These are phyloP conservation scores for Fusarium robinianum DNA, from an alignment of 2,329 filamentous ascomycete genomes.

Conservation along the genomic window DNA sequence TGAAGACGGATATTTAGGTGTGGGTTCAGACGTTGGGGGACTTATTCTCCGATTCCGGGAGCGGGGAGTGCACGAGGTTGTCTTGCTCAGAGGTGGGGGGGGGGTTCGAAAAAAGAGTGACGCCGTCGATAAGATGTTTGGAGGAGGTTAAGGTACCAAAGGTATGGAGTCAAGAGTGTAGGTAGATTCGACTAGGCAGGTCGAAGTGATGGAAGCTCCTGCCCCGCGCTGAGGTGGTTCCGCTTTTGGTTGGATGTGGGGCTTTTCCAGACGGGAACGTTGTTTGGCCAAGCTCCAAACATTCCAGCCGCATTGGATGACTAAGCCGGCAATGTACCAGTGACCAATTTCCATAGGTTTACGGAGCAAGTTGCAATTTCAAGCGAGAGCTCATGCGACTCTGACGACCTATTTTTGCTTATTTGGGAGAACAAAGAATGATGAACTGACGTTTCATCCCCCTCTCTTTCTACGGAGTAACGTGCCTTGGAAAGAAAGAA, in stretches of 20 bases:
- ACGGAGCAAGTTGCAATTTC: no score
- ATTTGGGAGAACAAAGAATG: conserved; percentile 8
- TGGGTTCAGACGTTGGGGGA: no score
- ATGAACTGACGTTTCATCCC: conserved; percentile 14
- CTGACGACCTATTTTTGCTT: no score
- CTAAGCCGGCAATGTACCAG: conserved; percentile 11
- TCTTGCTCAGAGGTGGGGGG: background rate
- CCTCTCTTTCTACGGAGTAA: background rate
- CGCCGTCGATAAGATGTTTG: no score
- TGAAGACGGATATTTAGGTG: background rate
- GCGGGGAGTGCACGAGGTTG: conserved; percentile 2
- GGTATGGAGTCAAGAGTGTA: no score
- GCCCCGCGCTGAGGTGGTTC: conserved; percentile 23
- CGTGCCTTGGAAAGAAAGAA: background rate
- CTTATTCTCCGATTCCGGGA: no score
- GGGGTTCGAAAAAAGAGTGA: background rate
- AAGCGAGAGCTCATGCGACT: conserved; percentile 16
- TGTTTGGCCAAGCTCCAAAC: conserved; percentile 6
- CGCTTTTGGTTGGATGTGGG: conserved; percentile 11
- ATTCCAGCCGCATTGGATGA: conserved; percentile 8
- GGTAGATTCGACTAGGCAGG: no score
- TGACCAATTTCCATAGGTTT: conserved; percentile 14
- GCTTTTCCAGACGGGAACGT: background rate
- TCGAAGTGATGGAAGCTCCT: no score
- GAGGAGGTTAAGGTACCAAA: no score